Evolutionary conservation across 345 rosid species (phyloP).

Genomic region (Trapa bicornis): DNA sequence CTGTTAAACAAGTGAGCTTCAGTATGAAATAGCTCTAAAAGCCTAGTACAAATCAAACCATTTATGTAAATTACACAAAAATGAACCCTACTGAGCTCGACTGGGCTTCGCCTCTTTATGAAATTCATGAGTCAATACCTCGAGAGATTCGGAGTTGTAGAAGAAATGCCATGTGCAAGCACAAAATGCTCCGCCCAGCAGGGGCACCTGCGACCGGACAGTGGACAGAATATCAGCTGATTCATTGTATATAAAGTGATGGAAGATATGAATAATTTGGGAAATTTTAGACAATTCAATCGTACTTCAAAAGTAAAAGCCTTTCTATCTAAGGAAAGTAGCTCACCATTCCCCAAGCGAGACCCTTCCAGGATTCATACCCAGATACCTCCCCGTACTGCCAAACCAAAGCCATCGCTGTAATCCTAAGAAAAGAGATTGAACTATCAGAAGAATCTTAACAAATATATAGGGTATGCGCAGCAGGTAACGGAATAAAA

Average conservation of each 20-base stretch:
- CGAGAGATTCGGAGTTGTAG: constrained; percentile 79
- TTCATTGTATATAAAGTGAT: background rate
- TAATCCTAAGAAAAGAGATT: constrained; percentile 37
- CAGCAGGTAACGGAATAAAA: background rate
- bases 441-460: background rate
- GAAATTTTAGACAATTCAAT: background rate
- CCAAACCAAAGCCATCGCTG: constrained; percentile 95
- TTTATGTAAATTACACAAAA: background rate
- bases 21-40: no score
- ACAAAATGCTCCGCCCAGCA: constrained; percentile 96
- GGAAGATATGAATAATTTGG: background rate
- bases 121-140: constrained; percentile 31
- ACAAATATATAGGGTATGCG: background rate
- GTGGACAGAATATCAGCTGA: background rate
- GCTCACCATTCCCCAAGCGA: constrained; percentile 94
- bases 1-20: background rate
- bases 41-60: background rate
- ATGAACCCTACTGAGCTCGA: background rate
- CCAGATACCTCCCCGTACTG: constrained; percentile 84
- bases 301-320: background rate
- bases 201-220: constrained; percentile 43
- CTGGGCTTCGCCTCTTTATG: background rate
- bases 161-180: constrained; percentile 99
- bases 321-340: background rate
- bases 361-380: constrained; percentile 88